phyloP scores from a whole-genome alignment of 73 alveolate genomes.

The Tetrahymena borealis region DNA sequence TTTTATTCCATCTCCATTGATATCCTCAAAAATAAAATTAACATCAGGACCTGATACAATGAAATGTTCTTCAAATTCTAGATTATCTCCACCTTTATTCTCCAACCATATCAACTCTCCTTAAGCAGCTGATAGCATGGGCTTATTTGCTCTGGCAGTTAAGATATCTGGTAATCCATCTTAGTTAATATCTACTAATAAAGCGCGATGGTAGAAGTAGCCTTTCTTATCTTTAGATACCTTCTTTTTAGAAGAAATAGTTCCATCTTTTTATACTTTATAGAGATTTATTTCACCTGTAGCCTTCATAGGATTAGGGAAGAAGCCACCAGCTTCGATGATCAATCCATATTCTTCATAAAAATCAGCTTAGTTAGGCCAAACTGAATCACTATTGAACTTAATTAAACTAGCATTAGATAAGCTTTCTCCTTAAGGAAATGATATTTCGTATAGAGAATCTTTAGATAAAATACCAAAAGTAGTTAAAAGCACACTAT shows the following conservation, averaged over 20 bases:
- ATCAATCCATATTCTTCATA: background rate
- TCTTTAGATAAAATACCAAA: background rate
- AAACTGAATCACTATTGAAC: background rate
- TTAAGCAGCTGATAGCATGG: background rate
- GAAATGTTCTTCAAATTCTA: background rate
- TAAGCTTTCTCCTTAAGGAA: background rate
- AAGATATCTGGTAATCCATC: background rate
- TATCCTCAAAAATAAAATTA: background rate
- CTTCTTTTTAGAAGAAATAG: background rate
- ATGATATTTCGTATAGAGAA: background rate
- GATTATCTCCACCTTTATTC: background rate
- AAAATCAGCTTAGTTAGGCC: background rate
- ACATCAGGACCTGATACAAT: background rate
- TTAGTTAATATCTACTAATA: background rate
- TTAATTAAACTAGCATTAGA: background rate
- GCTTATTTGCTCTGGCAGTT: background rate
- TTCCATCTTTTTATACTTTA: background rate
- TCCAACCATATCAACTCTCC: background rate
- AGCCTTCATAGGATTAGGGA: background rate
- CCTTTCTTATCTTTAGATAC: background rate
- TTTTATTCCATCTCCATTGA: background rate
- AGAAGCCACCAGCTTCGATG: background rate
- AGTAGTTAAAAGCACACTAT: background rate
- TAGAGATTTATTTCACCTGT: background rate
- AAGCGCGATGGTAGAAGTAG: background rate